Conservation (phyloP, 805 yeast genomes). For the Kodamaea kakaduensis region DNA sequence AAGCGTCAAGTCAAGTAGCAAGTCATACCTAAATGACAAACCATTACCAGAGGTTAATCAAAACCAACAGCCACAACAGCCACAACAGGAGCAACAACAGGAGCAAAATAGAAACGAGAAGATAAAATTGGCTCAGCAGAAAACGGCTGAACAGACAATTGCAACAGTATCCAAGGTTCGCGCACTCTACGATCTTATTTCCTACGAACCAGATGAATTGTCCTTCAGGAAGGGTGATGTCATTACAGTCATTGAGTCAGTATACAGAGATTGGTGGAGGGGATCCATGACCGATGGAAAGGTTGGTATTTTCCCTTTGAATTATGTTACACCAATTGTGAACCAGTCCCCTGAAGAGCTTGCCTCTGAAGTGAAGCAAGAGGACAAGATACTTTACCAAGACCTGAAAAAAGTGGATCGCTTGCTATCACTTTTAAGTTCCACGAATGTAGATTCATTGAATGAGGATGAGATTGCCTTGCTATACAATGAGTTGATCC, state of each 20-base stretch:
- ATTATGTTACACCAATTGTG: slow-evolving; percentile 78
- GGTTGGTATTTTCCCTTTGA: slow-evolving; percentile 86
- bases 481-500: slow-evolving; percentile 66
- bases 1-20: slow-evolving; percentile 22
- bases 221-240: slow-evolving; percentile 85
- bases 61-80: slow-evolving; percentile 15
- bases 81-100: slow-evolving; percentile 13
- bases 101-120: slow-evolving; percentile 8
- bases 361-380: slow-evolving; percentile 45
- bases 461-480: slow-evolving; percentile 66
- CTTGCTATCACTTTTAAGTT: slow-evolving; percentile 52
- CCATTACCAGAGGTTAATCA: slow-evolving; percentile 31
- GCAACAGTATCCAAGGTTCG: slow-evolving; percentile 61
- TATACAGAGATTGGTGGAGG: slow-evolving; percentile 93
- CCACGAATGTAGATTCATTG: slow-evolving; percentile 30
- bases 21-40: slow-evolving; percentile 24
- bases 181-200: slow-evolving; percentile 77
- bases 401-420: slow-evolving; percentile 60
- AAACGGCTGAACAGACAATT: slow-evolving; percentile 28
- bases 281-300: slow-evolving; percentile 75
- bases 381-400: slow-evolving; percentile 50
- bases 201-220: slow-evolving; percentile 81
- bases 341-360: slow-evolving; percentile 63
- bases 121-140: slow-evolving; percentile 13
- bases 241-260: slow-evolving; percentile 81